Evolutionary conservation across 306 rosid genomes (phyloP), one percentile per base, ranked within the genome.

Genomic region (Acacia acuminata): DNA sequence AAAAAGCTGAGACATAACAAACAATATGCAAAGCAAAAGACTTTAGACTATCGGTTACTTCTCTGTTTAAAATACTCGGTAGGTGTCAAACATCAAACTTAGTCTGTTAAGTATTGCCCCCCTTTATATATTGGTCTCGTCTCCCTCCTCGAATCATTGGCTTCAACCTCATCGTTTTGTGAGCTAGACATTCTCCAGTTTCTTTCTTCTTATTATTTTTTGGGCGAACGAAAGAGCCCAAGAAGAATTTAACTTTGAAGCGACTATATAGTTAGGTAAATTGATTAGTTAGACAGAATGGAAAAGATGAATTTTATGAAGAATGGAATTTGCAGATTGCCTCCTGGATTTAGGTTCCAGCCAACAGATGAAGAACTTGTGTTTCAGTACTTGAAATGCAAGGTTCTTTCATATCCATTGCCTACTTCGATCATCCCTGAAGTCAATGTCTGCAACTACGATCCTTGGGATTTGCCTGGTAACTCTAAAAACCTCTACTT

Each of bases 391-490:
- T 82, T 94, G 42, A 89, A 91, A 78, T 86, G 94, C 83, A 96
- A 94, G 77, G 86, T 94, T 45, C 89, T 94, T 56, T 91, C 94
- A 0, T 88, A 25, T 53, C 94, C 97, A 2, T 84, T 96, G 82
- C 98, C 98, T 44, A 93, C 98, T 82, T 90, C 96, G 3, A 88
- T 96, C 79, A 91, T 96, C 78, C 96, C 99, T 15, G 91, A 92
- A 77, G 65, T 91, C 92, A 92, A 90, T 77, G 79, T 96, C 67
- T 90, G 82, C 88, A 75, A 84, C 19, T 86, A 74, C 56, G 98
- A 96, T 86, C 99, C 99, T 83, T 92, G 98, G 98, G 98, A 96
- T 77, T 78, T 96, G 75, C 99, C 98, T 75, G 97, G 94, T 91
- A 53, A 14, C 43, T 32, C 4, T 15, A 17, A 32, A n/a, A 24